These are phyloP conservation scores for Camelina sativa DNA, from an alignment of 345 rosid species.

Conservation along the genomic window DNA sequence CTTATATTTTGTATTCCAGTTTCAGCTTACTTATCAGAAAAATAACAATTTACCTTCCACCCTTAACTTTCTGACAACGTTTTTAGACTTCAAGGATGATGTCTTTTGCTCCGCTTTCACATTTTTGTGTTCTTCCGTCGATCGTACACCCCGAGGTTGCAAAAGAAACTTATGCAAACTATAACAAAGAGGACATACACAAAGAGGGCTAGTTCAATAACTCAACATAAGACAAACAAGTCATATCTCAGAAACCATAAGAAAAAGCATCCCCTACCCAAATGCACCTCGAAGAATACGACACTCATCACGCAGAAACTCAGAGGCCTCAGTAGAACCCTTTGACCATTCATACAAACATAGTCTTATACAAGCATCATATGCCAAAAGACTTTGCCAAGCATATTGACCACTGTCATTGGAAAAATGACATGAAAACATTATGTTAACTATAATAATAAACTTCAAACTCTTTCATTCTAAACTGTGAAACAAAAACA, in stretches of 20 bases:
- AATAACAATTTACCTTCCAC: constrained; percentile 72
- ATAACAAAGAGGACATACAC: constrained; percentile 10
- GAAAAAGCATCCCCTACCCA: constrained; percentile 62
- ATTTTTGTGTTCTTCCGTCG: constrained; percentile 49
- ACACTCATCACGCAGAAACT: constrained; percentile 89
- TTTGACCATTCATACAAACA: constrained; percentile 85
- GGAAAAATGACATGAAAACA: background rate
- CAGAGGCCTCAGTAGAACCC: constrained; percentile 92
- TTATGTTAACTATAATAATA: background rate
- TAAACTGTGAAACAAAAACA: background rate
- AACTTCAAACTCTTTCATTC: background rate
- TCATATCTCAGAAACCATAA: background rate
- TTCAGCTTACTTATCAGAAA: background rate
- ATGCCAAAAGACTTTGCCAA: constrained; percentile 91
- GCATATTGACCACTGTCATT: constrained; percentile 78
- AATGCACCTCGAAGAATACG: constrained; percentile 86
- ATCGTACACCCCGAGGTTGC: constrained; percentile 77
- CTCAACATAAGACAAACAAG: background rate
- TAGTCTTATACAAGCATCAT: constrained; percentile 94
- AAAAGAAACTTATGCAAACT: constrained; percentile 84
- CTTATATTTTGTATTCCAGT: no score
- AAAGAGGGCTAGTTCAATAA: constrained; percentile 1
- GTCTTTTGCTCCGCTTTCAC: constrained; percentile 53
- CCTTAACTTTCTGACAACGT: constrained; percentile 73
- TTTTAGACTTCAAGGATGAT: constrained; percentile 60